Conservation (phyloP, 805 yeast species). For the Wickerhamomyces silvicola region DNA sequence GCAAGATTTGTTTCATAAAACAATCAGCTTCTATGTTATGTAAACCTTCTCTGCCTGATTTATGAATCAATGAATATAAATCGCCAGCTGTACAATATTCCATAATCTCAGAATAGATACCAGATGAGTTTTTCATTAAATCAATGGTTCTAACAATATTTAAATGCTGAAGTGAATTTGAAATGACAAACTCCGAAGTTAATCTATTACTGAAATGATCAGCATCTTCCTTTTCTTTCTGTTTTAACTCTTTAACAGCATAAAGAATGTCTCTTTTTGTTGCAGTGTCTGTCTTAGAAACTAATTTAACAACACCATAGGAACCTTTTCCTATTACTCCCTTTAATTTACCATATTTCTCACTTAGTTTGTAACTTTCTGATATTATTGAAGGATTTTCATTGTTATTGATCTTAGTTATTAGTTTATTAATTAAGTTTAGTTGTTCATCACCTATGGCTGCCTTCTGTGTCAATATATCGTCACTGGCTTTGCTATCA, state of each 20-base stretch:
- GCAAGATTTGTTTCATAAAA: conserved; percentile 77
- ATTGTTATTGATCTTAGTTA: conserved; percentile 39
- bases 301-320: conserved; percentile 93
- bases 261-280: conserved; percentile 69
- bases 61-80: conserved; percentile 51
- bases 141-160: conserved; percentile 76
- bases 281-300: conserved; percentile 88
- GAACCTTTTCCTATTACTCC: conserved; percentile 89
- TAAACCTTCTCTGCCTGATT: conserved; percentile 44
- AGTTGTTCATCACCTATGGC: conserved; percentile 47
- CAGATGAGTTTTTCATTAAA: conserved; percentile 65
- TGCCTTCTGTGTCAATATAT: conserved; percentile 13
- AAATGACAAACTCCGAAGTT: conserved; percentile 86
- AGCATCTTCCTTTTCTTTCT: conserved; percentile 93
- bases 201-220: conserved; percentile 91
- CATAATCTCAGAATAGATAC: conserved; percentile 85
- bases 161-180: conserved; percentile 67
- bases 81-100: conserved; percentile 92
- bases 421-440: conserved; percentile 39
- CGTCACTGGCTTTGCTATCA: conserved; percentile 4
- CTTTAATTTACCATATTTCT: conserved; percentile 44
- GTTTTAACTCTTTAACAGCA: conserved; percentile 94
- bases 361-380: conserved; percentile 29
- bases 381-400: conserved; percentile 11
- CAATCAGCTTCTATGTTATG: conserved; percentile 76